A percentile compares a stretch with the other conserved stretches of the same genome.
These are phyloP conservation scores for Phyllosticta citrichinensis DNA, from an alignment of 2,329 filamentous ascomycete species.

Conservation along the genomic window DNA sequence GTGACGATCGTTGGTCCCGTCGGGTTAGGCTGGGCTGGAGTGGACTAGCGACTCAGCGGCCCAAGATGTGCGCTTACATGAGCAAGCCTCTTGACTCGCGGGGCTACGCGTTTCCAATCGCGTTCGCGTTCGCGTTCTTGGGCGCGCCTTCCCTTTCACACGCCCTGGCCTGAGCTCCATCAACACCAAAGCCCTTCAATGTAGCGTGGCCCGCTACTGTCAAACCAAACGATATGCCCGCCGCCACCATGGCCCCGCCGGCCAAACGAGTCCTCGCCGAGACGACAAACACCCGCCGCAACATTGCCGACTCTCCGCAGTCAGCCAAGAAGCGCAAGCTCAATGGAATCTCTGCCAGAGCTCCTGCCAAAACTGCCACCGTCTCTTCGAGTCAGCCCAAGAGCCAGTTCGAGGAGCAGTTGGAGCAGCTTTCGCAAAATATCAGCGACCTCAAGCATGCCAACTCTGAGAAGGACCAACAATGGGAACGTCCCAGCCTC, in stretches of 20 bases:
- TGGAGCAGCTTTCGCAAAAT: constrained; percentile 94
- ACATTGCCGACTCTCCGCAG: constrained; percentile 35
- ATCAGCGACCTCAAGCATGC: constrained; percentile 74
- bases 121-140: not conserved
- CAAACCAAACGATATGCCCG: constrained; percentile 21
- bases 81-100: not conserved
- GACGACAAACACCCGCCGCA: constrained; percentile 34
- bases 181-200: not conserved
- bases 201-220: not conserved
- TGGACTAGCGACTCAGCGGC: not conserved
- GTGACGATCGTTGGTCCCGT: not conserved
- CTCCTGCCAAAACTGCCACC: constrained; percentile 52
- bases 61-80: not conserved
- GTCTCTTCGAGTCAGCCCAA: constrained; percentile 61
- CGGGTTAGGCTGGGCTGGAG: no score
- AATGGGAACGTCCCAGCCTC: constrained; percentile 65
- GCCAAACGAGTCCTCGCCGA: constrained; percentile 39
- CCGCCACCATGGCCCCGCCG: constrained; percentile 25
- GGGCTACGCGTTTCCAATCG: not conserved
- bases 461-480: constrained; percentile 87
- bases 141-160: not conserved
- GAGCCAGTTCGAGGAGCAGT: constrained; percentile 81
- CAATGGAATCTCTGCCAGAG: constrained; percentile 52
- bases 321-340: constrained; percentile 76
- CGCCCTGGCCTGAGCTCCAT: not conserved